These are phyloP conservation scores for Aspergillus sp. DNA, from an alignment of 2,329 filamentous ascomycete genomes.

Conservation along the genomic window DNA sequence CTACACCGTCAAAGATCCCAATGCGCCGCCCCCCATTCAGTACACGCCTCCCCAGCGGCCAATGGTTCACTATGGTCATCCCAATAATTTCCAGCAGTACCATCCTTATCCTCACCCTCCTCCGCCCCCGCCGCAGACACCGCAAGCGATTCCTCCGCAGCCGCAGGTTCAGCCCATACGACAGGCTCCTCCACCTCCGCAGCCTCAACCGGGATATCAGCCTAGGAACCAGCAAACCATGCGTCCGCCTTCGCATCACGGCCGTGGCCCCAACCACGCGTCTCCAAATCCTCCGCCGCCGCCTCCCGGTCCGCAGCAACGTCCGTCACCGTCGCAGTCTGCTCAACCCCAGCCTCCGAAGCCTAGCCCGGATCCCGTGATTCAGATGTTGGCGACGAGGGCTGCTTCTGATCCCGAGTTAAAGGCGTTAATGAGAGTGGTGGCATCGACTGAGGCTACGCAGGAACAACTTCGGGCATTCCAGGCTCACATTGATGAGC, in stretches of 20 bases:
- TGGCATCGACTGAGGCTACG: slow-evolving; percentile 42
- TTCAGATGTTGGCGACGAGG: slow-evolving; percentile 45
- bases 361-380: slow-evolving; percentile 43
- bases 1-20: slow-evolving; percentile 47
- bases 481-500: slow-evolving; percentile 44
- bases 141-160: not conserved
- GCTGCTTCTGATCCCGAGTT: slow-evolving; percentile 42
- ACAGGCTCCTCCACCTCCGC: slow-evolving; percentile 1
- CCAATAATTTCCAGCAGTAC: slow-evolving; percentile 35
- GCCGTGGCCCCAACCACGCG: slow-evolving; percentile 7
- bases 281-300: slow-evolving; percentile 17
- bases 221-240: slow-evolving; percentile 14
- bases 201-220: slow-evolving; percentile 19
- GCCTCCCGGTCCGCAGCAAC: slow-evolving; percentile 18
- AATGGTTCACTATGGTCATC: slow-evolving; percentile 36
- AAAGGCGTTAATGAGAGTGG: slow-evolving; percentile 44
- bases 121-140: slow-evolving; percentile 2
- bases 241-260: slow-evolving; percentile 11
- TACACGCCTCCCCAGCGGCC: slow-evolving; percentile 33
- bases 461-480: slow-evolving; percentile 43
- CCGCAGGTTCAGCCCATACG: not conserved
- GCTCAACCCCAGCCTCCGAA: slow-evolving; percentile 32
- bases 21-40: slow-evolving; percentile 30
- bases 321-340: slow-evolving; percentile 21
- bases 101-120: slow-evolving; percentile 29